Percentiles rank a stretch among this genome's conserved stretches.
Evolutionary conservation across 495 filamentous ascomycete species (phyloP).

Genomic region (Trichoderma virens): DNA sequence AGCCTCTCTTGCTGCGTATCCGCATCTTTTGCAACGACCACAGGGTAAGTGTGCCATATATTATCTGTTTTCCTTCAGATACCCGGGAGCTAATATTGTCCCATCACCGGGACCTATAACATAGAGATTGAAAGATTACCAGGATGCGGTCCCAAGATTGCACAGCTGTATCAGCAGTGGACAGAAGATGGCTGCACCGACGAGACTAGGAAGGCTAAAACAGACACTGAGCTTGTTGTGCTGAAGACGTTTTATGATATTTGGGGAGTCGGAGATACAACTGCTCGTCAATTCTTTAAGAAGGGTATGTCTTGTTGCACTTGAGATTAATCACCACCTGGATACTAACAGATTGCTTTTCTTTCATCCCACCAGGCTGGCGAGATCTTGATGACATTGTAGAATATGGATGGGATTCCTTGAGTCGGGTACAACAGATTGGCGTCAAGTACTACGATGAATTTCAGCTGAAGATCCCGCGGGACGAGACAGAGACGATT

Average conservation of each 20-base stretch:
- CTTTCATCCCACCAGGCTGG: slow-evolving; percentile 40
- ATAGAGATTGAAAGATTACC: slow-evolving; percentile 65
- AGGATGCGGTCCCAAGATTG: slow-evolving; percentile 75
- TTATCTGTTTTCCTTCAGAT: slow-evolving; percentile 22
- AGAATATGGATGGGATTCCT: slow-evolving; percentile 67
- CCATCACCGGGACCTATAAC: slow-evolving; percentile 34
- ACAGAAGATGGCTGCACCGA: slow-evolving; percentile 47
- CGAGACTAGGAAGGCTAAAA: slow-evolving; percentile 56
- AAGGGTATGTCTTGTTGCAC: slow-evolving; percentile 26
- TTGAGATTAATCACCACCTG: background rate
- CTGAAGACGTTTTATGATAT: slow-evolving; percentile 69
- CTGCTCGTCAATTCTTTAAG: slow-evolving; percentile 78
- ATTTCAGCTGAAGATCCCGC: slow-evolving; percentile 61
- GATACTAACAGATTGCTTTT: background rate
- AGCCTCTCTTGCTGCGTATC: slow-evolving; percentile 76
- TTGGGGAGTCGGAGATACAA: slow-evolving; percentile 83
- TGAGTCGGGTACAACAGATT: slow-evolving; percentile 81
- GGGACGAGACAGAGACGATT: slow-evolving; percentile 67
- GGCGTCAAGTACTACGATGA: slow-evolving; percentile 96
- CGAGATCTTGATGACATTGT: slow-evolving; percentile 67
- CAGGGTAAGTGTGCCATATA: slow-evolving; percentile 33
- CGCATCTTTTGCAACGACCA: slow-evolving; percentile 35
- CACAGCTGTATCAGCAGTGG: slow-evolving; percentile 71
- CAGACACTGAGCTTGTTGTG: slow-evolving; percentile 53
- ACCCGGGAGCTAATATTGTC: background rate